Evolutionary conservation across 148 eudicot species (phyloP).

Genomic region (Diospyros lotus): DNA sequence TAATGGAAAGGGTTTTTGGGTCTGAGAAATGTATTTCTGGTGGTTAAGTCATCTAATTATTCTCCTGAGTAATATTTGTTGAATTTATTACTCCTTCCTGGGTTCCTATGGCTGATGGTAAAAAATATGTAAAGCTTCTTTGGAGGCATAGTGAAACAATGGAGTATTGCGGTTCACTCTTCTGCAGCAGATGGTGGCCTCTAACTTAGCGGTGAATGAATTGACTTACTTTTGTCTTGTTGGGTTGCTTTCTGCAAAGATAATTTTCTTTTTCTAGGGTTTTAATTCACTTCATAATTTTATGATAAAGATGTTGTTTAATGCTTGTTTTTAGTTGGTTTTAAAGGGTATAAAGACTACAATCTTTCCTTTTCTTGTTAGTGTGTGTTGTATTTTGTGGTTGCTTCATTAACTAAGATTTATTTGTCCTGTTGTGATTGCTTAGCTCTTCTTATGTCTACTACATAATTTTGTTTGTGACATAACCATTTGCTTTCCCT

Average conservation of each 20-base stretch:
- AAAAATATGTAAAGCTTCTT: background rate
- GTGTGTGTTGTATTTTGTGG: too few relatives aligned
- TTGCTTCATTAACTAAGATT: background rate
- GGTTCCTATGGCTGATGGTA: background rate
- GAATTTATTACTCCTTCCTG: background rate
- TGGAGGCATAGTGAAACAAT: background rate
- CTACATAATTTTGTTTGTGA: too few relatives aligned
- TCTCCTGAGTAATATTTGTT: background rate
- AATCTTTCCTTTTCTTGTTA: too few relatives aligned
- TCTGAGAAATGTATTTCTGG: background rate
- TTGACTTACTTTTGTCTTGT: background rate
- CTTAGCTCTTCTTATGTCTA: background rate
- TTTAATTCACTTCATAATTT: too few relatives aligned
- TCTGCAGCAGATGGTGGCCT: background rate
- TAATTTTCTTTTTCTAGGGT: background rate
- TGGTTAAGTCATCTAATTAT: background rate
- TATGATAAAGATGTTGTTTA: too few relatives aligned
- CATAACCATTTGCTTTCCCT: background rate
- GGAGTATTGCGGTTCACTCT: background rate
- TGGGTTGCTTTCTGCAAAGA: background rate
- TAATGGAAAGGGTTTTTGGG: background rate
- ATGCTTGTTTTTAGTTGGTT: too few relatives aligned
- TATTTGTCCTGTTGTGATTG: background rate
- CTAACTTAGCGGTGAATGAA: background rate
- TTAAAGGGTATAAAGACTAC: too few relatives aligned